These are phyloP conservation scores for Physaria fendleri DNA, from an alignment of 345 rosid species.

Conservation along the genomic window DNA sequence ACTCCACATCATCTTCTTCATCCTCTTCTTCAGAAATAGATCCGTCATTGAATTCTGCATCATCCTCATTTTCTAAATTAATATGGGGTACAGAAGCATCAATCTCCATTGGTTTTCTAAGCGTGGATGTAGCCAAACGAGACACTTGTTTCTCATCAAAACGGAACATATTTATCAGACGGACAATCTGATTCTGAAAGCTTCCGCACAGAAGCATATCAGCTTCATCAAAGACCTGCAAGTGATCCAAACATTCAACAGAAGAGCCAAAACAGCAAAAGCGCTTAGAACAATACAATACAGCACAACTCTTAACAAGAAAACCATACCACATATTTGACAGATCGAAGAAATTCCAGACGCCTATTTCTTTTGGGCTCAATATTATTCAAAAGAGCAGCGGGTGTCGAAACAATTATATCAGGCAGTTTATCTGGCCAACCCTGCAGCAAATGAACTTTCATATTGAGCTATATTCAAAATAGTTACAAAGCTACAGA, in stretches of 20 bases:
- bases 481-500: neutral
- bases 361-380: conserved; percentile 50
- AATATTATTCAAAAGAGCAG: conserved; percentile 74
- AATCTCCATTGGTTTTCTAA: conserved; percentile 25
- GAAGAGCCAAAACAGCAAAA: neutral
- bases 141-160: conserved; percentile 73
- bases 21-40: conserved; percentile 28
- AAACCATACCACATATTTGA: conserved; percentile 71
- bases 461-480: conserved; percentile 9
- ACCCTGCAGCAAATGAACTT: conserved; percentile 49
- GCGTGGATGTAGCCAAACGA: conserved; percentile 32
- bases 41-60: conserved; percentile 27
- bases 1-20: conserved; percentile 37
- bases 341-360: conserved; percentile 50
- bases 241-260: conserved; percentile 16
- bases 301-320: conserved; percentile 31
- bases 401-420: conserved; percentile 82
- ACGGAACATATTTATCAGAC: conserved; percentile 74
- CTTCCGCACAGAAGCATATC: conserved; percentile 94
- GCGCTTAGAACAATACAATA: conserved; percentile 1
- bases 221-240: conserved; percentile 95
- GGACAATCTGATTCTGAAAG: conserved; percentile 82
- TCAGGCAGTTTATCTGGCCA: conserved; percentile 77
- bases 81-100: conserved; percentile 26
- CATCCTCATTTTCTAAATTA: conserved; percentile 26